Percentiles rank a stretch among this genome's conserved stretches.
Conservation (phyloP, 345 rosid genomes). For the Dipteronia sinensis region DNA sequence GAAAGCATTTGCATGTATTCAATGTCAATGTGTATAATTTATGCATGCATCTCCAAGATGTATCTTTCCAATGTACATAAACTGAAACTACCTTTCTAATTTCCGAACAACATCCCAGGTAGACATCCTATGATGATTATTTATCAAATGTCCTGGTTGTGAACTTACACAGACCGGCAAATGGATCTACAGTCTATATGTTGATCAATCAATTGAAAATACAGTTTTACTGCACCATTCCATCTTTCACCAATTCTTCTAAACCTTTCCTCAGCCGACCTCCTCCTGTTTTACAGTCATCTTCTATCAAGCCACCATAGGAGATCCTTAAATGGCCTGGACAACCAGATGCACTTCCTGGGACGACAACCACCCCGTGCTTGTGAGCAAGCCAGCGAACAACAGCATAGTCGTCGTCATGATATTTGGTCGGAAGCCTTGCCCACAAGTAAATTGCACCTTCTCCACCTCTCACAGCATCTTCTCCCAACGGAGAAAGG, state of each 20-base stretch:
- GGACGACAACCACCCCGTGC: constrained; percentile 85
- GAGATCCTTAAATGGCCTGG: constrained; percentile 75
- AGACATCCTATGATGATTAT: constrained; percentile 2
- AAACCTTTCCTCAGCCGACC: constrained; percentile 69
- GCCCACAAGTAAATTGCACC: constrained; percentile 97
- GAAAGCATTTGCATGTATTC: constrained; percentile 11
- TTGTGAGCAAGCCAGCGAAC: constrained; percentile 82
- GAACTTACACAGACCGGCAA: constrained; percentile 11
- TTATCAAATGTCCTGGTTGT: constrained; percentile 12
- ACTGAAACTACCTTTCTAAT: not conserved
- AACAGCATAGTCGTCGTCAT: constrained; percentile 56
- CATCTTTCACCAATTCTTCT: constrained; percentile 62
- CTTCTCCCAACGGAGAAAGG: constrained; percentile 77
- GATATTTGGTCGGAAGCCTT: constrained; percentile 59
- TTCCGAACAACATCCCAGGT: not conserved
- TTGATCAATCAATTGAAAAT: constrained; percentile 1
- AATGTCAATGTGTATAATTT: constrained; percentile 9
- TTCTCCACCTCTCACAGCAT: constrained; percentile 84
- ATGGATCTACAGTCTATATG: constrained; percentile 8
- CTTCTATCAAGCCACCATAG: constrained; percentile 77
- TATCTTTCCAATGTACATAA: not conserved
- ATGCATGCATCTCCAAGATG: constrained; percentile 2
- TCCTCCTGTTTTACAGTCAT: constrained; percentile 66
- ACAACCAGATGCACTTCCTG: constrained; percentile 74
- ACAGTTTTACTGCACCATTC: constrained; percentile 42